Percentiles rank a stretch among this genome's conserved stretches.
Evolutionary conservation across 352 stramenopile genomes (phyloP).

Genomic region (Blastocystis sp.): DNA sequence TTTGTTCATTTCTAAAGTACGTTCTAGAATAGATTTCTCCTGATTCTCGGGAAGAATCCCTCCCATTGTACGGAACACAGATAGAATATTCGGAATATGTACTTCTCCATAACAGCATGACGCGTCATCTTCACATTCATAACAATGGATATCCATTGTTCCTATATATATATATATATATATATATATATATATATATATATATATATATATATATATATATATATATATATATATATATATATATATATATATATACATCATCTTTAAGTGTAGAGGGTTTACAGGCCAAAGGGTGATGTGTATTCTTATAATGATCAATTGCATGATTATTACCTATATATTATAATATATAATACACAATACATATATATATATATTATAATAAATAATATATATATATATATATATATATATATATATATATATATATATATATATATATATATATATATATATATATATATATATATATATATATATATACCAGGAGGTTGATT

Average conservation of each 20-base stretch:
- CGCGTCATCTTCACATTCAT: constrained; percentile 2
- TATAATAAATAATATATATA: too few species aligned
- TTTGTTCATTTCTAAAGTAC: constrained; percentile 86
- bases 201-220: too few species aligned
- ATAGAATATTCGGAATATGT: not conserved
- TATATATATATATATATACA: too few species aligned
- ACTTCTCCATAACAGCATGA: constrained; percentile 15
- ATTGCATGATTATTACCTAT: constrained; percentile 80
- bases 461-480: too few species aligned
- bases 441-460: too few species aligned
- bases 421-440: too few species aligned
- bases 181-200: too few species aligned
- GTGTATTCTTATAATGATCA: constrained; percentile 77
- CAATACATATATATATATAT: too few species aligned
- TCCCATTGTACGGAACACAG: constrained; percentile 37
- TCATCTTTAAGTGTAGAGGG: constrained; percentile 61
- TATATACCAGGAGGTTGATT: constrained; percentile 41
- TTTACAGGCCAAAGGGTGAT: constrained; percentile 87
- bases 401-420: too few species aligned
- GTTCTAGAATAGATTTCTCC: constrained; percentile 89
- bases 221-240: too few species aligned
- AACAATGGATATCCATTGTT: constrained; percentile 4
- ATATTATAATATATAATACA: constrained; percentile 86
- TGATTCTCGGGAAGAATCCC: constrained; percentile 93
- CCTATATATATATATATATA: too few species aligned